Evolutionary conservation across 2,329 filamentous ascomycete genomes (phyloP).

Genomic region (Colletotrichum destructivum): DNA sequence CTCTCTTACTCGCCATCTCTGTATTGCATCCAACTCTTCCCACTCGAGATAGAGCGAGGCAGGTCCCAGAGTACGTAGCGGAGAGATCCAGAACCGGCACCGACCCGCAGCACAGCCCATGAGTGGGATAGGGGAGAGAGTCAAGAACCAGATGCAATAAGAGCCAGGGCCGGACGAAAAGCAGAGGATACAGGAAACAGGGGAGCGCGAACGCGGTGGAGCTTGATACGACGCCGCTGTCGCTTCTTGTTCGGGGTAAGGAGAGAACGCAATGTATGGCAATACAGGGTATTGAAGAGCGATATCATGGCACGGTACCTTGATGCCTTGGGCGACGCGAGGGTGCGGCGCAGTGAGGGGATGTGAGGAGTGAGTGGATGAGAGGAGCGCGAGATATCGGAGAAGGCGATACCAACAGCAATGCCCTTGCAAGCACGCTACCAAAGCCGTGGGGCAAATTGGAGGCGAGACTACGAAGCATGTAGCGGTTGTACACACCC

Average conservation of each 20-base stretch:
- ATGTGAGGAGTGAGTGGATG: not conserved
- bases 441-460: slow-evolving; percentile 35
- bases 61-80: not conserved
- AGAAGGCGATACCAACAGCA: slow-evolving; percentile 32
- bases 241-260: slow-evolving; percentile 39
- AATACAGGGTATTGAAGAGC: slow-evolving; percentile 33
- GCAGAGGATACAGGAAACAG: slow-evolving; percentile 16
- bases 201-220: slow-evolving; percentile 37
- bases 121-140: not conserved
- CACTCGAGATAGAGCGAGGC: slow-evolving; percentile 2
- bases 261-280: slow-evolving; percentile 39
- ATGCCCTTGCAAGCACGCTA: slow-evolving; percentile 38
- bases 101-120: slow-evolving; percentile 2
- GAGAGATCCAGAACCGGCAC: slow-evolving; percentile 7
- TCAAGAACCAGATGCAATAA: not conserved
- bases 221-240: slow-evolving; percentile 22
- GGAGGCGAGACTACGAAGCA: slow-evolving; percentile 25
- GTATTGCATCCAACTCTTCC: not conserved
- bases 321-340: slow-evolving; percentile 31
- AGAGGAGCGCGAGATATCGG: slow-evolving; percentile 18
- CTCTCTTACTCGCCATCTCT: slow-evolving; percentile 7
- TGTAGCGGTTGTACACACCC: slow-evolving; percentile 12
- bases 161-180: slow-evolving; percentile 18
- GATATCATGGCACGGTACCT: slow-evolving; percentile 39
- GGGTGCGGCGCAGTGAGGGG: slow-evolving; percentile 13